Base-by-base conservation (phyloP, 805 yeast genomes). In the Jamesozyma lodderae region DNA sequence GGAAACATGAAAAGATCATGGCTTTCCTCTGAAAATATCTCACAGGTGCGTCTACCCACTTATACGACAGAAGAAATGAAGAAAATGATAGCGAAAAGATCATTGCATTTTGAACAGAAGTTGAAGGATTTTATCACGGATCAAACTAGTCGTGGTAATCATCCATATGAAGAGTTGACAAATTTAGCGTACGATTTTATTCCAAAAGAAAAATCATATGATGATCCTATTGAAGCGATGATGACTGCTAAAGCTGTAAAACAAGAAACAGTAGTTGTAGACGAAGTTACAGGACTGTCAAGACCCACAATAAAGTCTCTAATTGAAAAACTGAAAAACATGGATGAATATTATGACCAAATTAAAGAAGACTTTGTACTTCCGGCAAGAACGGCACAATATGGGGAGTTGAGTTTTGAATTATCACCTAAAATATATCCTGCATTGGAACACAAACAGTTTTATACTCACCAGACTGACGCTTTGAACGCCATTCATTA, bases 401-500 rank as follows among this genome's bases (percentile, higher is more conserved):
- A 58, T 47, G 67, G 59, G 14, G 62, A 64, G 10, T 42, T 75
- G 40, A 52, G 66, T 32, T 66, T 66, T 49, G 64, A 63, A 24
- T 46, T 75, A n/a, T 64, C 83, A 0, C 74, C 70, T 19, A 72
- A 72, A 16, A 66, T 79, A 5, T 55, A 63, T 26, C 63, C 65
- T 7, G 81, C 83, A 0, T 58, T 86, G 11, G 60, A 65, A 31
- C 62, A 66, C 8, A 66, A 69, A 1, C 54, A 63, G 5, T 70
- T 90, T 25, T 92, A 86, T 56, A 56, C 75, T 0, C 99, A 92
- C 61, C 99, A 92, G 56, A 75, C 82, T 1, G 71, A 73, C 36
- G 96, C 96, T 0, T 57, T 88, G 2, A 70, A 78, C 38, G 70
- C 78, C 0, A 59, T 82, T 17, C 58, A 73, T 34, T 48, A 61